Conservation (phyloP, 306 rosid species). For the Clitoria ternatea region DNA sequence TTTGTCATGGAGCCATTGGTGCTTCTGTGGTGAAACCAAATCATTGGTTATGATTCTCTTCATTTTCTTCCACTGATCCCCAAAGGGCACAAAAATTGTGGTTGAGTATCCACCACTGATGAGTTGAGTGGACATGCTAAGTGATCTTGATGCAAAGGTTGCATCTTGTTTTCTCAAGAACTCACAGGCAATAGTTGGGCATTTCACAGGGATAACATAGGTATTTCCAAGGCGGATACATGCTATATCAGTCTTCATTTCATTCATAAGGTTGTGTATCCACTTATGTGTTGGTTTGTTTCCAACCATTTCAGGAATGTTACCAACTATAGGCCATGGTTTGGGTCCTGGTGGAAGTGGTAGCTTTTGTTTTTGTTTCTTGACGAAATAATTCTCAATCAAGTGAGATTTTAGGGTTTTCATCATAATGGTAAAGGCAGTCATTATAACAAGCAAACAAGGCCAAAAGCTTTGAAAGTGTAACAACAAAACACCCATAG, state of each 20-base stretch:
- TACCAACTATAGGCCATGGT: conserved; percentile 45
- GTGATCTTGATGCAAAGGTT: conserved; percentile 38
- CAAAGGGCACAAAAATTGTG: conserved; percentile 1
- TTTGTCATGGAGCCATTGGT: conserved; percentile 27
- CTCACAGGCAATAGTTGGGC: conserved; percentile 27
- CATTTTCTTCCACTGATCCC: conserved; percentile 38
- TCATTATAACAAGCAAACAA: background rate
- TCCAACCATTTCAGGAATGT: conserved; percentile 35
- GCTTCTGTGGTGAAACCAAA: conserved; percentile 4
- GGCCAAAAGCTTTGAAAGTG: background rate
- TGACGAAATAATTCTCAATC: background rate
- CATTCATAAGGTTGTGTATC: conserved; percentile 38
- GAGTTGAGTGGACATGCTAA: background rate
- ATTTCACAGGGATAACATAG: conserved; percentile 35
- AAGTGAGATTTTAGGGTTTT: background rate
- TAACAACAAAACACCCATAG: background rate
- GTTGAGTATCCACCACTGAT: conserved; percentile 16
- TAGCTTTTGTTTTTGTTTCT: background rate
- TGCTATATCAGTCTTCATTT: conserved; percentile 36
- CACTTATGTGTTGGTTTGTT: conserved; percentile 23
- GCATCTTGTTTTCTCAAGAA: conserved; percentile 41
- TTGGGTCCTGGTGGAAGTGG: conserved; percentile 40
- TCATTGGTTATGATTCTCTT: conserved; percentile 9
- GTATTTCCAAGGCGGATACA: conserved; percentile 42
- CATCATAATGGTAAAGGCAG: background rate